Base-by-base conservation (phyloP, 768 basidiomycete species). In the Pisolithus microcarpus region DNA sequence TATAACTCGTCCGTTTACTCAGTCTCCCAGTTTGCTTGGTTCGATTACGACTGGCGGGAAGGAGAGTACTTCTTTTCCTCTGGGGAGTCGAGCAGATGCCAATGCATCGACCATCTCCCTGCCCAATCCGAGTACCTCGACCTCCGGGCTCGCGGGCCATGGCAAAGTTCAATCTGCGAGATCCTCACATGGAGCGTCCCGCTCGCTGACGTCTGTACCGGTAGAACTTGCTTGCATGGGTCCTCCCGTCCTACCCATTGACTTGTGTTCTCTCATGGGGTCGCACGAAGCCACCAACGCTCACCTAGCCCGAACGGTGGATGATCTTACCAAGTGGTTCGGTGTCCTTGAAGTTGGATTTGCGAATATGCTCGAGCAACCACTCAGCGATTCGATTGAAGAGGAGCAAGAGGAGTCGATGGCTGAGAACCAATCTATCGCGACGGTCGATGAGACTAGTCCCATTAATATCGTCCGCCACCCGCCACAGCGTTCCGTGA, bases 321-420 rank as follows among this genome's bases (percentile, higher is more conserved):
- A 85, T 42, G 82, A 87, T 60, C 76, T 97, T 34, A 75, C 77
- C 2, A 74, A 78, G 55, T 94, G 89, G 90, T 66, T 97, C 51
- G 75, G 77, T 5, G 74, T 82, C 0, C 77, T 94, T 1, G 87
- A 91, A 60, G 68, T 65, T 10, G 92, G 91, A 0, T 70, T 97
- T 43, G 75, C 73, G 30, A 76, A 73, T 23, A 74, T 93, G 56
- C 68, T 94, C 38, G 84, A 84, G 38, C 71, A 71, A 42, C 62
- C 73, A 1, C 64, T 66, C 15, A 72, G 71, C 36, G 72, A 80
- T 56, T 75, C 75, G 23, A 85, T 85, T 53, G 78, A 78, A 55
- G 84, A 85, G 61, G 85, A 87, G 61, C 76, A 79, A 55, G 80
- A 82, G 56, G 74, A 73, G 44, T 59, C 59, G 15, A 59, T 56